These are phyloP conservation scores for Anthracocystis panici-leucophaei DNA, from an alignment of 1,284 basidiomycete genomes.

Conservation along the genomic window DNA sequence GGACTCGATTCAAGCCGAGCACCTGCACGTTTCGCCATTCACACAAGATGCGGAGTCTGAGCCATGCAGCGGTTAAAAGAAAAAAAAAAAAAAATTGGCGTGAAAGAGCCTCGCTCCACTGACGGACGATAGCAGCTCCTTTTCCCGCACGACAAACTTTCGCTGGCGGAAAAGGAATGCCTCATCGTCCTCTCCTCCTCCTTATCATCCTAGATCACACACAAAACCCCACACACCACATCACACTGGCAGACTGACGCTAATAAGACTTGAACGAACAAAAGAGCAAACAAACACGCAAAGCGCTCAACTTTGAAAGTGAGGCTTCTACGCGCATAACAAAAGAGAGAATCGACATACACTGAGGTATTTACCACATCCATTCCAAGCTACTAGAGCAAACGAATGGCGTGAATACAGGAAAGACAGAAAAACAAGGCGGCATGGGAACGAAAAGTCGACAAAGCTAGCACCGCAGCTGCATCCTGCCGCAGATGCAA, in stretches of 20 bases:
- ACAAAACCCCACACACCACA: not conserved
- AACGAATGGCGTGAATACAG: not conserved
- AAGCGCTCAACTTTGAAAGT: not conserved
- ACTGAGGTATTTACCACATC: not conserved
- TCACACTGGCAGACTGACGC: not conserved
- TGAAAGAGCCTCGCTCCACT: not conserved
- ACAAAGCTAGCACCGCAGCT: slow-evolving; percentile 24
- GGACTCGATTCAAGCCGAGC: no score
- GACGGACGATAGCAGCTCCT: not conserved
- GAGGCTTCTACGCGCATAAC: slow-evolving; percentile 7
- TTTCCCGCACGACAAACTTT: slow-evolving; percentile 6
- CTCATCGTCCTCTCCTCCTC: not conserved
- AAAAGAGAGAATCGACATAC: not conserved
- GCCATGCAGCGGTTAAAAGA: no score
- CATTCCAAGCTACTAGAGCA: slow-evolving; percentile 5
- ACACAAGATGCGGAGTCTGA: no score
- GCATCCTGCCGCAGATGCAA: slow-evolving; percentile 5
- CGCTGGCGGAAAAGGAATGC: no score
- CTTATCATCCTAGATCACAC: not conserved
- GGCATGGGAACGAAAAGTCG: not conserved
- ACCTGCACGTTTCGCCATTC: no score
- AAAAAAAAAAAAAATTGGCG: not conserved
- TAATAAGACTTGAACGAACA: not conserved
- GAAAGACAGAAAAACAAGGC: not conserved
- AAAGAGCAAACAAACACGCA: not conserved